phyloP scores from a whole-genome alignment of 2,329 filamentous ascomycete genomes.

The Cladosporium sp. region DNA sequence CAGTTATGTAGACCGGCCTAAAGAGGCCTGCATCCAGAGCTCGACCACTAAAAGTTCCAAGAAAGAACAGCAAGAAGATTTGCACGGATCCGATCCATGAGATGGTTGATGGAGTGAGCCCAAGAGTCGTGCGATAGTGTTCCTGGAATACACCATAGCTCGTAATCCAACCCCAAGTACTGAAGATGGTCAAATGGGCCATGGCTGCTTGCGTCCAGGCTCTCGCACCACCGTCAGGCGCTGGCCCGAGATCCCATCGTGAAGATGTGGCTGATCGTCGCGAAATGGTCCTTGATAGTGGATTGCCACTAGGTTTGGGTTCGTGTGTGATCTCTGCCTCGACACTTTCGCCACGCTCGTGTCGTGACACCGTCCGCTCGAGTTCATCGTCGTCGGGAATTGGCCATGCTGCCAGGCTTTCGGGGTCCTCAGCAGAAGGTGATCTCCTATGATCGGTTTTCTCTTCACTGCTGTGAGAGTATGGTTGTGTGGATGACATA shows the following conservation, averaged over 20 bases:
- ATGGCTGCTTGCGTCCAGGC: slow-evolving; percentile 38
- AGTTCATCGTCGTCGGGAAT: slow-evolving; percentile 17
- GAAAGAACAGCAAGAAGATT: slow-evolving; percentile 53
- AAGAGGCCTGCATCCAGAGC: slow-evolving; percentile 55
- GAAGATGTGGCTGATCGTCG: slow-evolving; percentile 30
- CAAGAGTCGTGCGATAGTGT: slow-evolving; percentile 43
- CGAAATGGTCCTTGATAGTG: slow-evolving; percentile 28
- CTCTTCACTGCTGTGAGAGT: background rate
- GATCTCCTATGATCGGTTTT: background rate
- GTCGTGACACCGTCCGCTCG: slow-evolving; percentile 6
- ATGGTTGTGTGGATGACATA: background rate
- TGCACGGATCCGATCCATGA: slow-evolving; percentile 57
- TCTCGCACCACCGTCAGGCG: slow-evolving; percentile 43
- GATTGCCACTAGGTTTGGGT: background rate
- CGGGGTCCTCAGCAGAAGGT: slow-evolving; percentile 6
- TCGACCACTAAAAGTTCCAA: slow-evolving; percentile 54
- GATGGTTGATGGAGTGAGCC: slow-evolving; percentile 46
- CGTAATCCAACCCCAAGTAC: slow-evolving; percentile 30
- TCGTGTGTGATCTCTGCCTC: background rate
- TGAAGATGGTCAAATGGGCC: slow-evolving; percentile 36
- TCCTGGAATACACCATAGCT: slow-evolving; percentile 38
- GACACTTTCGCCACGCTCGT: background rate
- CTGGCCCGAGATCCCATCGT: slow-evolving; percentile 38
- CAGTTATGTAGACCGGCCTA: slow-evolving; percentile 45
- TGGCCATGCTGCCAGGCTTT: slow-evolving; percentile 16